Percentiles rank a stretch among this genome's conserved stretches.
phyloP scores from a whole-genome alignment of 2,329 filamentous ascomycete genomes.

The Aotearoamyces nothofagi region DNA sequence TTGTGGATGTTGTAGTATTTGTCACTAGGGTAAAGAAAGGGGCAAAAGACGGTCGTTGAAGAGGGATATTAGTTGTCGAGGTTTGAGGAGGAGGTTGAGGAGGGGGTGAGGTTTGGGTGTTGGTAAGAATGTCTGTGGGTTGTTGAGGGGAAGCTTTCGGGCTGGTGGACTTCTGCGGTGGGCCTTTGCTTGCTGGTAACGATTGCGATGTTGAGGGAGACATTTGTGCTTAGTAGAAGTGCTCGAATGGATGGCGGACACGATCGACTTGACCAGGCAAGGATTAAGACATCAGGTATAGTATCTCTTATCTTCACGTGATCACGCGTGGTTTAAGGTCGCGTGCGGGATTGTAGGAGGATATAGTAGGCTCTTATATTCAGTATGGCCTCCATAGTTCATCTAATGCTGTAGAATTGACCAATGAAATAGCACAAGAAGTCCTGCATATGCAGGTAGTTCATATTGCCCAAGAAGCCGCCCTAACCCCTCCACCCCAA shows the following conservation, averaged over 20 bases:
- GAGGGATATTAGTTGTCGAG: not conserved
- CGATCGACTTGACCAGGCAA: too few relatives aligned
- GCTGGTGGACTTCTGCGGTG: not conserved
- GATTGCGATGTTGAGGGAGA: slow-evolving; percentile 2
- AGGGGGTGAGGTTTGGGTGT: not conserved
- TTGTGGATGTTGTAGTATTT: slow-evolving; percentile 56
- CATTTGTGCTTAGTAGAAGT: slow-evolving; percentile 2
- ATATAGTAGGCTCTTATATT: too few relatives aligned
- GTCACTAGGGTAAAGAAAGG: slow-evolving; percentile 79
- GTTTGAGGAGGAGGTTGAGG: not conserved
- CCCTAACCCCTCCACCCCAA: too few relatives aligned
- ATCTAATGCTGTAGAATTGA: too few relatives aligned
- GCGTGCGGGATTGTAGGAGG: too few relatives aligned
- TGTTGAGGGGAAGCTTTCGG: not conserved
- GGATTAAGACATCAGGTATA: too few relatives aligned
- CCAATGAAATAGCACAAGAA: too few relatives aligned
- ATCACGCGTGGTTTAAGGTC: too few relatives aligned
- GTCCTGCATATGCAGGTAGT: too few relatives aligned
- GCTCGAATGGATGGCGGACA: too few relatives aligned
- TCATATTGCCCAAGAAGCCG: too few relatives aligned
- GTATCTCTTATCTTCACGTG: slow-evolving; percentile 5
- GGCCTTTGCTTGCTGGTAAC: slow-evolving; percentile 1
- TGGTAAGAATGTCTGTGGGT: not conserved
- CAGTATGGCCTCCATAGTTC: too few relatives aligned
- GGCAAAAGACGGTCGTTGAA: slow-evolving; percentile 36